Conservation (phyloP, 495 filamentous ascomycete species). For the Trichoderma erinaceum region DNA sequence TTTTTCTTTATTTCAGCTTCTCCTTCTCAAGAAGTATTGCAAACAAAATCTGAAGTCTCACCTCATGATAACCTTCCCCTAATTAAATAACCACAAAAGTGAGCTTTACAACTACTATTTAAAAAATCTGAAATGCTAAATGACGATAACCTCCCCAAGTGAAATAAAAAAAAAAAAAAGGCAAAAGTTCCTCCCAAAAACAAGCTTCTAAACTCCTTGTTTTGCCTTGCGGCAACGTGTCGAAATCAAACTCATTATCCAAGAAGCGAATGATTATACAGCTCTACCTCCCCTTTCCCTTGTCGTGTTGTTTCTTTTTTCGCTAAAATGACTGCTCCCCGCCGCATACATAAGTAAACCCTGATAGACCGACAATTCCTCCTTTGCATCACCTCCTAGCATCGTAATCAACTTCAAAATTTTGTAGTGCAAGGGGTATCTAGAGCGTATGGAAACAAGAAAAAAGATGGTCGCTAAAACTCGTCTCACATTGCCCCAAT, state of each 20-base stretch:
- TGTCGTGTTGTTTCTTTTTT: not conserved
- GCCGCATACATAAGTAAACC: not conserved
- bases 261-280: conserved; percentile 7
- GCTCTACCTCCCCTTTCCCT: not conserved
- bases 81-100: not conserved
- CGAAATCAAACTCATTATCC: conserved; percentile 8
- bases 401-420: not conserved
- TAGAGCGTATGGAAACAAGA: conserved; percentile 1
- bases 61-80: not conserved
- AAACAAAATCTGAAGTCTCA: not conserved
- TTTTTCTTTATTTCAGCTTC: too few relatives aligned
- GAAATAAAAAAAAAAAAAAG: not conserved
- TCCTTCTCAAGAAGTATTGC: not conserved
- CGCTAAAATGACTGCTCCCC: not conserved
- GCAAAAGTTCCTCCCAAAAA: not conserved
- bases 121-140: not conserved
- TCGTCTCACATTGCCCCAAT: not conserved
- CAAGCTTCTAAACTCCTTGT: not conserved
- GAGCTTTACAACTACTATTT: not conserved
- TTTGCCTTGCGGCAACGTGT: conserved; percentile 11
- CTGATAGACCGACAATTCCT: not conserved
- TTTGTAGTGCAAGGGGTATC: conserved; percentile 1
- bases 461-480: not conserved
- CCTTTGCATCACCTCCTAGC: not conserved
- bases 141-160: not conserved